Conservation (phyloP, 305 asterid genomes). For the Withania somnifera region DNA sequence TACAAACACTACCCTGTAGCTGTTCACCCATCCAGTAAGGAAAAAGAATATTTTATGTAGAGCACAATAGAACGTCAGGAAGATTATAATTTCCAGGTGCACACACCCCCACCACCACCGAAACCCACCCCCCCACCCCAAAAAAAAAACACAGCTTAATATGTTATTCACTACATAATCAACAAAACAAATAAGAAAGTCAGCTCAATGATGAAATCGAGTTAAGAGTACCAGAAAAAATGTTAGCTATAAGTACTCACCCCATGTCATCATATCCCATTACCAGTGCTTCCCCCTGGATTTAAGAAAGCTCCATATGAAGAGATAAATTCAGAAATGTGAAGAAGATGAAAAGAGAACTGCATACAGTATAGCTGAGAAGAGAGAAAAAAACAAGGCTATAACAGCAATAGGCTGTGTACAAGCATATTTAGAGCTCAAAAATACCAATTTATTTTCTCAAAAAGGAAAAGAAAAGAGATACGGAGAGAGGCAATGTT, state of each 20-base stretch:
- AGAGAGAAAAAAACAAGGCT: not conserved
- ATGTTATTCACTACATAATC: not conserved
- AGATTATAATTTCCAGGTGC: not conserved
- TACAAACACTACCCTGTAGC: not conserved
- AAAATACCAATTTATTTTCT: not conserved
- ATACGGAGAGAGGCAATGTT: not conserved
- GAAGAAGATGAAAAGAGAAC: not conserved
- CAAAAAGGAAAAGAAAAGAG: not conserved
- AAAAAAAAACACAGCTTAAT: not conserved
- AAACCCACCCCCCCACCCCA: not conserved
- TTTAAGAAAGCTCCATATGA: slow-evolving; percentile 4
- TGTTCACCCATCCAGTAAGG: not conserved
- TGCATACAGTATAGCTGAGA: not conserved
- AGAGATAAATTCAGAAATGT: slow-evolving; percentile 19
- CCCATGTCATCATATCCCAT: slow-evolving; percentile 99
- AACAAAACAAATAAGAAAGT: not conserved
- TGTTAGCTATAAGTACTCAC: slow-evolving; percentile 34
- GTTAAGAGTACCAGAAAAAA: not conserved
- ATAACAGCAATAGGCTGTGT: not conserved
- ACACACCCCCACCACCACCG: not conserved
- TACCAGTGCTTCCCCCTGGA: slow-evolving; percentile 98
- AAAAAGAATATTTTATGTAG: not conserved
- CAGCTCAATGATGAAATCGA: not conserved
- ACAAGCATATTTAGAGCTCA: not conserved
- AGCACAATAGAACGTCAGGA: not conserved